Base-by-base conservation (phyloP, 495 filamentous ascomycete species). In the Talaromyces adpressus region DNA sequence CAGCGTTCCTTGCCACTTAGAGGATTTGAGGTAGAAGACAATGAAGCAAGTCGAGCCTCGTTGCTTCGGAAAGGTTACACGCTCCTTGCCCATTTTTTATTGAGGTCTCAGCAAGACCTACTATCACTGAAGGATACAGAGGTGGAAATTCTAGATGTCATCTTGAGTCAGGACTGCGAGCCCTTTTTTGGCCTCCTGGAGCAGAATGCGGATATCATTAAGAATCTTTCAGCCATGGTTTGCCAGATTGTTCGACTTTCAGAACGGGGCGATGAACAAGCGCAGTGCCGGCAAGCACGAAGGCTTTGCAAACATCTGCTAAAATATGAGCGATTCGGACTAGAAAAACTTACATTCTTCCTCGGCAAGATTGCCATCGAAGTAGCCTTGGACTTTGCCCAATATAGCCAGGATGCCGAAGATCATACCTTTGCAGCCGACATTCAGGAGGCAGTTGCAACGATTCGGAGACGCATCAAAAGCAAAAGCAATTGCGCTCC, bases 371-470 rank as follows among this genome's bases (percentile, higher is more conserved):
- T 82, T n/a, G 79, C 79, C 14, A 69, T 79, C 16, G 75, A 80
- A 62, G 72, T 78, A 30, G 81, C 82, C 2, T 79, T 84, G 72
- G 67, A 71, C 3, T 75, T 81, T 59, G 76, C 81, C 9, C 78
- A 84, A 62, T 68, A 62, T 4, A 82, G 76, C 1, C 67, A 72
- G 47, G 76, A 79, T n/a, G 70, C 78, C 4, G 75, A 79, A 47
- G 79, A 84, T 63, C 76, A 82, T 62, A 62, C 77, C 20, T 82
- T 79, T 77, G 81, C 81, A 3, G 63, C 77, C 16, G 77, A 81
- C 22, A 67, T 82, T 14, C 79, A 82, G 62, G 72, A 76, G 64
- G 63, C 66, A 22, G 69, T 75, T 20, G 71, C 68, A 59, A 56
- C 60, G n/a, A 14, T 51, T 23, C 41, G 60, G 27, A 29, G 2